Percentiles rank a stretch among this genome's conserved stretches.
These are phyloP conservation scores for Mucor lusitanicus DNA, from an alignment of 371 early-diverging fungal species.

Conservation along the genomic window DNA sequence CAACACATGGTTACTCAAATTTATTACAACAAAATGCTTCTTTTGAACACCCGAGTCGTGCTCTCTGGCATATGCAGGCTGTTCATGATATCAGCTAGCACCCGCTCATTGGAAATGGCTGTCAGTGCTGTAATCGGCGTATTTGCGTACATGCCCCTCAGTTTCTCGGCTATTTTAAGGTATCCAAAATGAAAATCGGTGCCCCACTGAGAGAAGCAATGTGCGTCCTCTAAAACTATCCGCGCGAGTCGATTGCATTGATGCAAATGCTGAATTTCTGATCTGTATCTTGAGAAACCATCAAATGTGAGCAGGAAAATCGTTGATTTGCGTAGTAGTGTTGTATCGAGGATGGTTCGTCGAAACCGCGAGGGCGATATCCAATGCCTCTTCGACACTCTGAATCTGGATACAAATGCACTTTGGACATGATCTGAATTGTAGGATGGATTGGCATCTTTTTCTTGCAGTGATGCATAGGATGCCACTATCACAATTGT, in stretches of 20 bases:
- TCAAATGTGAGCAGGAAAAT: not conserved
- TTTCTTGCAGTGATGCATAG: not conserved
- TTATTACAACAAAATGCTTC: constrained; percentile 2
- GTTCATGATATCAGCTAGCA: not conserved
- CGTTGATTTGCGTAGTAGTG: not conserved
- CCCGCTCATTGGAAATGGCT: constrained; percentile 3
- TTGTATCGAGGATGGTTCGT: not conserved
- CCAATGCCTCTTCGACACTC: not conserved
- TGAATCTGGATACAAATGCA: not conserved
- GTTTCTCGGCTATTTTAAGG: not conserved
- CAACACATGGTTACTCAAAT: not conserved
- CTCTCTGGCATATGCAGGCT: not conserved
- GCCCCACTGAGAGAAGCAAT: constrained; percentile 1
- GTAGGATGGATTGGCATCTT: not conserved
- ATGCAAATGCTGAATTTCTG: not conserved
- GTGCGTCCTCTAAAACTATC: not conserved
- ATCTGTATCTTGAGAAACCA: not conserved
- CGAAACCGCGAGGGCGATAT: not conserved
- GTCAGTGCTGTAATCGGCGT: constrained; percentile 7
- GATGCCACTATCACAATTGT: not conserved
- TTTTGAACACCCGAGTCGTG: constrained; percentile 1
- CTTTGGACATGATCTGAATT: not conserved
- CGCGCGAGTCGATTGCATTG: not conserved
- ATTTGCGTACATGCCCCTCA: not conserved
- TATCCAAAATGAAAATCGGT: not conserved